These are phyloP conservation scores for Russula vinacea DNA, from an alignment of 768 basidiomycete species.

Conservation along the genomic window DNA sequence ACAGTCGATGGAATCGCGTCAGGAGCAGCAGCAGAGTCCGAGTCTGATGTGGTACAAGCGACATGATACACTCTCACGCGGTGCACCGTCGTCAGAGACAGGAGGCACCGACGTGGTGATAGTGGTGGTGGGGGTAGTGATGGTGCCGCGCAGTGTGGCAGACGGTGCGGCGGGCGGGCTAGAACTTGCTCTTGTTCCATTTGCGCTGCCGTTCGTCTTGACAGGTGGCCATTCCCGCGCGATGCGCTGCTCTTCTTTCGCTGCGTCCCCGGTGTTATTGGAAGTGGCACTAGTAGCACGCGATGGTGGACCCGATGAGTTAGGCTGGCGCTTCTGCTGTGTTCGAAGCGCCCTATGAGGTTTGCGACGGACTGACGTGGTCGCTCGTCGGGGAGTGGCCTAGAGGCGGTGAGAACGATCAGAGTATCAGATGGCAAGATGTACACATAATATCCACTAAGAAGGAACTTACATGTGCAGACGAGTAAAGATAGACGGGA, in stretches of 20 bases:
- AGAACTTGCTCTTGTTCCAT: not conserved
- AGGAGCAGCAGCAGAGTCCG: not conserved
- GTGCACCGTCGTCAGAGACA: not conserved
- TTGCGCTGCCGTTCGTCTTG: constrained; percentile 20
- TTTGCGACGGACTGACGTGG: constrained; percentile 85
- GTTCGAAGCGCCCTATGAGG: constrained; percentile 86
- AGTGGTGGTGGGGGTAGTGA: not conserved
- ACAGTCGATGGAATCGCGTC: not conserved
- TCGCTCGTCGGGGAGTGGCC: constrained; percentile 86
- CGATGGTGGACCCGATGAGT: constrained; percentile 35
- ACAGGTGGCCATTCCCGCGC: constrained; percentile 72
- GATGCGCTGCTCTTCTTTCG: constrained; percentile 65
- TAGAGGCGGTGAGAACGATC: not conserved
- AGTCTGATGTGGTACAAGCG: not conserved
- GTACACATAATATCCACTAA: no score
- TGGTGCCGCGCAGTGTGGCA: not conserved
- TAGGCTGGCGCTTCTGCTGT: constrained; percentile 61
- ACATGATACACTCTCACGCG: not conserved
- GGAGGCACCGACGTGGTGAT: not conserved
- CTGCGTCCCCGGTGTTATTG: constrained; percentile 59
- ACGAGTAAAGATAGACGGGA: not conserved
- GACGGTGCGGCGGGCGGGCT: constrained; percentile 11
- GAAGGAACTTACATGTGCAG: constrained; percentile 18
- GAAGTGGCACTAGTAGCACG: constrained; percentile 68
- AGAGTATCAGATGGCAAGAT: constrained; percentile 7